Evolutionary conservation across 139 green algal species (phyloP), one percentile per base, ranked within the genome.

Genomic region (Asterochloris erici): DNA sequence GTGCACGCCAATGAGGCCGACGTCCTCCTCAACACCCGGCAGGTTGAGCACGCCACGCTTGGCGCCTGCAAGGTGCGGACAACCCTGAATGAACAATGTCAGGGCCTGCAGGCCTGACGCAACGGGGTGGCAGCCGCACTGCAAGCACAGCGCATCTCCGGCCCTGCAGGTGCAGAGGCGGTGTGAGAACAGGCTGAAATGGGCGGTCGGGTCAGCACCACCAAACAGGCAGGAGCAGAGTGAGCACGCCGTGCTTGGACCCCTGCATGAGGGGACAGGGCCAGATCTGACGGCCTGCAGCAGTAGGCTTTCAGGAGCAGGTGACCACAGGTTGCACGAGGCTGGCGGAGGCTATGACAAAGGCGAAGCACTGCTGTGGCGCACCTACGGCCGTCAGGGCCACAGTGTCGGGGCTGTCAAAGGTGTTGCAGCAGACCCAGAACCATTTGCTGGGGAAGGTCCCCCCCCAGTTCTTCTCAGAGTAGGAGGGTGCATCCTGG

Each of bases 381-480:
- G 88, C 93, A 73, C 95, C 95, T 21, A 97, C 96, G 17, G 93
- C 92, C 15, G 96, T 98, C 15, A 99, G 81, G 60, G 90, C 91
- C 14, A 96, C 83, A 6, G 38, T 6, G 10, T 91, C 89, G 6
- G 90, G 85, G 38, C 76, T 85, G 85, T 95, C 86, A 85, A 98
- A 99, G 0, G 88, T 90, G 86, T 98, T 98, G 90, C 96, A 98
- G 87, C 98, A 94, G 14, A 97, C 74, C 96, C 96, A 99, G 82
- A 93, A 93, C 96, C 96, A 99, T 76, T 91, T 93, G 29, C 84
- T 89, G 1, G 97, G 97, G 88, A 99, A 99, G 77, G 95, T 94
- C 38, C 91, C 96, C 28, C 97, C 96, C 96, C 96, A 99, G 90
- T 99, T 99, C 90, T 99, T 99, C 86, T 99, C 96, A 66, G 82